A percentile compares a stretch with the other conserved stretches of the same genome.
Conservation (phyloP, 805 yeast species). For the Torulaspora quercuum region DNA sequence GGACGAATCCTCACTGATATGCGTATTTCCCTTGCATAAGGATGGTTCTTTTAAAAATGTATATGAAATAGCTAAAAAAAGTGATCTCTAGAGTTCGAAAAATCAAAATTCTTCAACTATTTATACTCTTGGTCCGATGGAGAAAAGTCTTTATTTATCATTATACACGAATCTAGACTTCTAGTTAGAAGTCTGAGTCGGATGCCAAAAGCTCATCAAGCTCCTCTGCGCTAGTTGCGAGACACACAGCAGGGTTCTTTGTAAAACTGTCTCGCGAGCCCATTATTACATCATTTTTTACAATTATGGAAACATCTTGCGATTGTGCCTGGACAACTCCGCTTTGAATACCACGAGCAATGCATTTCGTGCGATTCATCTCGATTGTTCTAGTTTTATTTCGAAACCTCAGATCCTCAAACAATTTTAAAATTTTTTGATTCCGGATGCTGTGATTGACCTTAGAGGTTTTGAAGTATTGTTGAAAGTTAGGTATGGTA, state of each 20-base stretch:
- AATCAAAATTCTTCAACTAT: background rate
- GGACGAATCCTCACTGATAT: conserved; percentile 99
- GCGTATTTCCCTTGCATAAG: conserved; percentile 99
- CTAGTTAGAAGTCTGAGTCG: conserved; percentile 26
- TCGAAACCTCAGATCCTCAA: conserved; percentile 16
- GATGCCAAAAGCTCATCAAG: conserved; percentile 25
- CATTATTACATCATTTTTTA: background rate
- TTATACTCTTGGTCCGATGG: conserved; percentile 1
- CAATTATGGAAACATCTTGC: background rate
- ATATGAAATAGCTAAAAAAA: conserved; percentile 4
- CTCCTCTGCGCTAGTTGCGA: conserved; percentile 9
- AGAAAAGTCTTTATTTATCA: background rate
- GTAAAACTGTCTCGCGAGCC: too few species aligned
- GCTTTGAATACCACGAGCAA: conserved; percentile 23
- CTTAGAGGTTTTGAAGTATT: conserved; percentile 8
- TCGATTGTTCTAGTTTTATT: conserved; percentile 23
- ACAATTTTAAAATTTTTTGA: conserved; percentile 14
- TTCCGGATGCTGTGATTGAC: conserved; percentile 24
- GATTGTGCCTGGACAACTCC: conserved; percentile 10
- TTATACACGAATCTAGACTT: conserved; percentile 5
- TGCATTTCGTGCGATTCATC: conserved; percentile 30
- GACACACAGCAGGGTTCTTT: background rate
- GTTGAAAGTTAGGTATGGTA: conserved; percentile 23
- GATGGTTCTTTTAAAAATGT: conserved; percentile 53
- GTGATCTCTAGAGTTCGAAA: too few species aligned